Evolutionary conservation across 2,329 filamentous ascomycete species (phyloP).

Genomic region (Metarhizium anisopliae): DNA sequence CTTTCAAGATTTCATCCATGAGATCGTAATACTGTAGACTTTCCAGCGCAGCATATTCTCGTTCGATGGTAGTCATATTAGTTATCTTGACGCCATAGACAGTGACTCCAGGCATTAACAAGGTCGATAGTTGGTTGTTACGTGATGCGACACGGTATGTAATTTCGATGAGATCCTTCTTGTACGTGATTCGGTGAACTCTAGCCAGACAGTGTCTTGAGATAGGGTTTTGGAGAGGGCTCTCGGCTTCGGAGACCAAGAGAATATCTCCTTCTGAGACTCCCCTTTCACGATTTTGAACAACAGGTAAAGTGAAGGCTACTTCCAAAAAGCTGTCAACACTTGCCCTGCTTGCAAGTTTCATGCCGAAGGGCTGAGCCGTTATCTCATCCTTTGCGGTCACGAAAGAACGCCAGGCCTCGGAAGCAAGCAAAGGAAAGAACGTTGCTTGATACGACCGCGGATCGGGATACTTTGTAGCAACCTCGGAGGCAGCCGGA

Average conservation of each 20-base stretch:
- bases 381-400: constrained; percentile 81
- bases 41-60: constrained; percentile 87
- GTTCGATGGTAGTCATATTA: constrained; percentile 88
- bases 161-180: constrained; percentile 74
- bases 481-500: constrained; percentile 65
- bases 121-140: constrained; percentile 50
- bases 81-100: constrained; percentile 76
- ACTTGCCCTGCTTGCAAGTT: constrained; percentile 76
- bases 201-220: constrained; percentile 79
- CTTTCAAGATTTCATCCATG: constrained; percentile 82
- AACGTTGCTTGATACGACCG: constrained; percentile 81
- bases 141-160: constrained; percentile 72
- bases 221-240: constrained; percentile 55
- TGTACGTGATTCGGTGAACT: constrained; percentile 70
- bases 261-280: constrained; percentile 83
- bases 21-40: constrained; percentile 93
- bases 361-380: constrained; percentile 75
- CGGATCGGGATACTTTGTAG: constrained; percentile 68
- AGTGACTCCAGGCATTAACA: constrained; percentile 59
- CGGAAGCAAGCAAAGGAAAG: constrained; percentile 78
- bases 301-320: constrained; percentile 68
- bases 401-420: constrained; percentile 93
- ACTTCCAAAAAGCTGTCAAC: constrained; percentile 93
- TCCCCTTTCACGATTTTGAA: constrained; percentile 60
- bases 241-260: constrained; percentile 65